Conservation (phyloP, 139 green algal genomes). For the Desmodesmus armatus region DNA sequence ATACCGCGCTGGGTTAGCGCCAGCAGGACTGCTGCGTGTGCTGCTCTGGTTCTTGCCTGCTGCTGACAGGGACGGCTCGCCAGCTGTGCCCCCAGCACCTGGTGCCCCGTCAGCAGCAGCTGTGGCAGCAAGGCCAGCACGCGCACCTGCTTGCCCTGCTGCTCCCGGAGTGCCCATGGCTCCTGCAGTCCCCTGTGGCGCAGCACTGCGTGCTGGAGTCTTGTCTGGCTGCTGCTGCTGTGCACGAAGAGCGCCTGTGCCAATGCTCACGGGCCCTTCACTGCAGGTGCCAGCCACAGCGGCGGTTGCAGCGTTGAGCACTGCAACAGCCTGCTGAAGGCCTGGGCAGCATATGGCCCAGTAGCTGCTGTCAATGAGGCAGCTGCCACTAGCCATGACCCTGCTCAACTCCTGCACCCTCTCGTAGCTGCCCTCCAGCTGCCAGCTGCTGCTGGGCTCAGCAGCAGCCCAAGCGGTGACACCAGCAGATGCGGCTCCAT, state of each 20-base stretch:
- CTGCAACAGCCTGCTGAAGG: neutral
- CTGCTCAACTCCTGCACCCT: neutral
- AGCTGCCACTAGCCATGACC: neutral
- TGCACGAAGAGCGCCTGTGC: too few species aligned
- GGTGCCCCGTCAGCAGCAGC: neutral
- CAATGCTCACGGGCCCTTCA: too few species aligned
- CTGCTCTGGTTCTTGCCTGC: neutral
- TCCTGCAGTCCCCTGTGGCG: neutral
- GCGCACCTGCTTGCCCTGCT: neutral
- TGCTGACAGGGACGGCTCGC: too few species aligned
- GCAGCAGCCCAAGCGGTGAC: neutral
- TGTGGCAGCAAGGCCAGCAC: neutral
- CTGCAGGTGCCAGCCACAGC: too few species aligned
- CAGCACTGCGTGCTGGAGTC: neutral
- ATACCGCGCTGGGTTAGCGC: neutral
- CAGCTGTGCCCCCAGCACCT: neutral
- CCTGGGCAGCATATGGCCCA: conserved; percentile 26
- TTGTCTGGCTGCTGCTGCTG: conserved; percentile 8
- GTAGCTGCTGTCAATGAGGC: neutral
- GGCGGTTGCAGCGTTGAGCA: neutral
- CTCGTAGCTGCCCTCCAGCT: neutral
- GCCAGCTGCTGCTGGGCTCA: neutral
- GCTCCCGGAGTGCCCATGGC: neutral
- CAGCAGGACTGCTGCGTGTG: conserved; percentile 2
- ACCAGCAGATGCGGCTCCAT: neutral